Base-by-base conservation (phyloP, 139 green algal species). In the Auxenochlorella pyrenoidosa region DNA sequence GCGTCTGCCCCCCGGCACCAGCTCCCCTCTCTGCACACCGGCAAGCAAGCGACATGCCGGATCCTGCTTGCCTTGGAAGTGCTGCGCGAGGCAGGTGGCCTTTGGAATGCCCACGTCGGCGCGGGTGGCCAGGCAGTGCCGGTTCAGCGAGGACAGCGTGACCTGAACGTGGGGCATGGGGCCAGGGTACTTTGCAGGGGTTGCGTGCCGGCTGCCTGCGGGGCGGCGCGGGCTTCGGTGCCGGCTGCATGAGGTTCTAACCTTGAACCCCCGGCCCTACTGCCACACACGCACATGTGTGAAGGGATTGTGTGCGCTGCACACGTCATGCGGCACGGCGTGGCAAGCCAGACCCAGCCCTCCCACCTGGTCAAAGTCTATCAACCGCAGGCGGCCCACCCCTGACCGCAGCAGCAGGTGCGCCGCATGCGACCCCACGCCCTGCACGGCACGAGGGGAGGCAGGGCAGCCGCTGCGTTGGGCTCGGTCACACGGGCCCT, bases 291-390 rank as follows among this genome's bases (percentile, higher is more conserved):
- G n/a, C n/a, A n/a, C n/a, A n/a, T n/a, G n/a, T n/a, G n/a, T n/a
- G n/a, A n/a, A n/a, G n/a, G n/a, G n/a, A n/a, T n/a, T n/a, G n/a
- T n/a, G n/a, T n/a, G n/a, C n/a, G n/a, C n/a, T n/a, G n/a, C n/a
- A n/a, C n/a, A n/a, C n/a, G n/a, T n/a, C n/a, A n/a, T n/a, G n/a
- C n/a, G n/a, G n/a, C n/a, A n/a, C n/a, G n/a, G n/a, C n/a, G n/a
- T n/a, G n/a, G n/a, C n/a, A n/a, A n/a, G n/a, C n/a, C n/a, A n/a
- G n/a, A n/a, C n/a, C n/a, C n/a, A n/a, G n/a, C n/a, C n/a, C n/a
- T n/a, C 63, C 70, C 28, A 96, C 96, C 91, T 98, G 96, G 90
- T 99, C 97, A 93, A 99, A 99, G 92, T 99, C 97, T 36, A 99
- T 92, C 0, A 99, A 89, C 1, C 97, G 93, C 76, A 99, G 88